Conservation (phyloP, 2,329 filamentous ascomycete genomes). For the Alternaria conjuncta region DNA sequence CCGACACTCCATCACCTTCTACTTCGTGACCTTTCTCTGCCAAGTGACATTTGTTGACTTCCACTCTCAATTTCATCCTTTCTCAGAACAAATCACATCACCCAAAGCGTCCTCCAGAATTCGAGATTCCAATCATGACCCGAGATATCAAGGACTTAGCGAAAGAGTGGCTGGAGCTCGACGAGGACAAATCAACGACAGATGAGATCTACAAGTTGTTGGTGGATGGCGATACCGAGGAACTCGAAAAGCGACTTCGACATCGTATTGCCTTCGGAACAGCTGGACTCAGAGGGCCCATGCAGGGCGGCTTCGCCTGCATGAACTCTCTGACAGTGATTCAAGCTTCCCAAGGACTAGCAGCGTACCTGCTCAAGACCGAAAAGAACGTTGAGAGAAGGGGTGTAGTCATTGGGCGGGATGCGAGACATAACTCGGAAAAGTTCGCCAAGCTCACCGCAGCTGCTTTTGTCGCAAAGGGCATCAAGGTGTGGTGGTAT, state of each 20-base stretch:
- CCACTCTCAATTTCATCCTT: neutral
- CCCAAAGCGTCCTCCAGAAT: neutral
- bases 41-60: neutral
- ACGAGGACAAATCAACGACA: constrained; percentile 61
- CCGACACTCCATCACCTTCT: constrained; percentile 29
- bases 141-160: constrained; percentile 53
- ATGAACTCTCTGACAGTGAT: constrained; percentile 67
- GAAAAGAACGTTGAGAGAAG: constrained; percentile 51
- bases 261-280: constrained; percentile 68
- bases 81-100: neutral
- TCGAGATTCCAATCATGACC: constrained; percentile 28
- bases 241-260: constrained; percentile 61
- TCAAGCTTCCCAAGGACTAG: constrained; percentile 70
- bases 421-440: constrained; percentile 67
- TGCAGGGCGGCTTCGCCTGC: constrained; percentile 69
- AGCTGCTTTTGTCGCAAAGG: constrained; percentile 64
- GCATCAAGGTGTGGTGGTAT: constrained; percentile 66
- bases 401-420: constrained; percentile 66
- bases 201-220: constrained; percentile 62
- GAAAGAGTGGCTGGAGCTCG: constrained; percentile 64
- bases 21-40: constrained; percentile 2
- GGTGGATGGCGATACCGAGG: constrained; percentile 51
- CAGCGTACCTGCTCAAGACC: constrained; percentile 62
- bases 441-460: constrained; percentile 67
- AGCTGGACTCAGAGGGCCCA: constrained; percentile 67